These are phyloP conservation scores for Gryganskiella cystojenkinii DNA, from an alignment of 192 early-diverging fungal species.

Conservation along the genomic window DNA sequence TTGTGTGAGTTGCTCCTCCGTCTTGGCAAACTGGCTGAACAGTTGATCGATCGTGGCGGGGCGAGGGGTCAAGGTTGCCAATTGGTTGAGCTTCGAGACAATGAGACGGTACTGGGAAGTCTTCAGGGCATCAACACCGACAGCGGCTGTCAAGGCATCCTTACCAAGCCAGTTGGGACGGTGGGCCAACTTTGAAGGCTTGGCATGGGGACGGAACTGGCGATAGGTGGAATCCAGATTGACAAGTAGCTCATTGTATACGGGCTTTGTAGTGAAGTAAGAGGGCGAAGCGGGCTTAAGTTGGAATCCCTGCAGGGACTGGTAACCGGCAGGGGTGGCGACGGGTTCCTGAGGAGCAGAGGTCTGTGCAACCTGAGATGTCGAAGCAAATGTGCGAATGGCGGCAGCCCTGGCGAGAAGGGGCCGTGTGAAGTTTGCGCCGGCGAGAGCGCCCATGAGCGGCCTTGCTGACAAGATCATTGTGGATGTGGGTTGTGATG, in stretches of 20 bases:
- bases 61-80: constrained; percentile 52
- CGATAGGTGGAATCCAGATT: constrained; percentile 66
- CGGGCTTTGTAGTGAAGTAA: constrained; percentile 90
- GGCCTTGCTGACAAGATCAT: too few relatives aligned
- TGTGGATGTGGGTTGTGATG: too few relatives aligned
- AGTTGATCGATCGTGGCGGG: constrained; percentile 43
- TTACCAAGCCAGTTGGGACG: constrained; percentile 54
- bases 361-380: too few relatives aligned
- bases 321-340: constrained; percentile 14
- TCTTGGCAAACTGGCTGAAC: constrained; percentile 42
- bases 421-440: too few relatives aligned
- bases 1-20: constrained; percentile 46
- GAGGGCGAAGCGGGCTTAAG: constrained; percentile 73
- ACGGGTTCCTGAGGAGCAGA: constrained; percentile 13
- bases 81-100: constrained; percentile 56
- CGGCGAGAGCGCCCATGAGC: too few relatives aligned
- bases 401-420: too few relatives aligned
- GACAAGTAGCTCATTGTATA: constrained; percentile 80
- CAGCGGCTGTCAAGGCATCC: constrained; percentile 45
- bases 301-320: constrained; percentile 41
- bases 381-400: too few relatives aligned
- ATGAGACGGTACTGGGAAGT: constrained; percentile 66
- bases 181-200: constrained; percentile 18
- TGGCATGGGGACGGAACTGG: constrained; percentile 38
- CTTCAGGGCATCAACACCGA: constrained; percentile 59